These are phyloP conservation scores for Glarea lozoyensis DNA, from an alignment of 495 filamentous ascomycete species.

Conservation along the genomic window DNA sequence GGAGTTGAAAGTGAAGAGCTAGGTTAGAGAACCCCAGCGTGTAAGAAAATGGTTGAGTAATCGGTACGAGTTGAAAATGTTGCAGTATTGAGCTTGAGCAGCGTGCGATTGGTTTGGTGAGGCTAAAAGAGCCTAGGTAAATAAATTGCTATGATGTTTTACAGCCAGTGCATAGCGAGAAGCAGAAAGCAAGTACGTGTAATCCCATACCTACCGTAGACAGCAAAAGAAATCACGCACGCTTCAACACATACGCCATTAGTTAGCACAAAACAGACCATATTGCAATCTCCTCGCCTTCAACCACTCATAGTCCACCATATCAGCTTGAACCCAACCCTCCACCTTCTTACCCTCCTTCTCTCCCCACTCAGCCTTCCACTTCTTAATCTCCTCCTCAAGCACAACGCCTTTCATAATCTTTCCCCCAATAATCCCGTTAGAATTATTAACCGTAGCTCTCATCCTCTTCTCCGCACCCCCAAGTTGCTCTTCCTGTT, in stretches of 20 bases:
- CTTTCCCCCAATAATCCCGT: slow-evolving; percentile 30
- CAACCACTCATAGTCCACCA: slow-evolving; percentile 39
- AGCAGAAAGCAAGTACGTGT: too few relatives aligned
- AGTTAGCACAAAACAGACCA: slow-evolving; percentile 2
- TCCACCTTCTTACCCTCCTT: slow-evolving; percentile 27
- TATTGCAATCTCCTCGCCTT: slow-evolving; percentile 28
- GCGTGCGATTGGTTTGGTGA: too few relatives aligned
- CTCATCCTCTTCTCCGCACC: slow-evolving; percentile 8
- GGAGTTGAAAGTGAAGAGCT: too few relatives aligned
- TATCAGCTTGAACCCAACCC: slow-evolving; percentile 27
- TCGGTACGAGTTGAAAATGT: too few relatives aligned
- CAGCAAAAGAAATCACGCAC: too few relatives aligned
- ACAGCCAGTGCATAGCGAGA: too few relatives aligned
- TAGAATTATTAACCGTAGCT: slow-evolving; percentile 8
- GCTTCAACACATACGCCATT: neutral
- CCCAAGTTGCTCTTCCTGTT: slow-evolving; percentile 26
- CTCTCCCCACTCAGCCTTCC: slow-evolving; percentile 38
- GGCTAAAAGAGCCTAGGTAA: too few relatives aligned
- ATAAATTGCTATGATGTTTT: too few relatives aligned
- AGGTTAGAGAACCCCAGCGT: too few relatives aligned
- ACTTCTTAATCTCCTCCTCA: slow-evolving; percentile 30
- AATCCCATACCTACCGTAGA: too few relatives aligned
- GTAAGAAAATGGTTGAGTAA: too few relatives aligned
- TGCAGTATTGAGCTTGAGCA: too few relatives aligned
- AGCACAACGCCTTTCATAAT: slow-evolving; percentile 27